Evolutionary conservation across 768 basidiomycete genomes (phyloP).

Genomic region (Lentinula detonsa): DNA sequence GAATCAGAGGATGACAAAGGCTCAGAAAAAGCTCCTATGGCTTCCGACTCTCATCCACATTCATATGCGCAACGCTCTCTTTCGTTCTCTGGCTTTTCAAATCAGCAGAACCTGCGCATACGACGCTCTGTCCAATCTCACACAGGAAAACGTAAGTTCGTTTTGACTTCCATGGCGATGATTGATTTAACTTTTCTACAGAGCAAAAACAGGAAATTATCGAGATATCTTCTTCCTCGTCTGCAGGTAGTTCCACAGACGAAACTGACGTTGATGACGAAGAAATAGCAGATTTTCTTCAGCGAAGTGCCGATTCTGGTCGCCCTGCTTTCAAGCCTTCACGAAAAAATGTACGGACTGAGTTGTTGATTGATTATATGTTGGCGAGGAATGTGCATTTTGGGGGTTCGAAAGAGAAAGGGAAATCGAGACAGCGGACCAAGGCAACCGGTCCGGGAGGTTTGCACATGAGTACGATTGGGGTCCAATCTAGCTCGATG

Average conservation of each 20-base stretch:
- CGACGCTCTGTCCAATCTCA: not conserved
- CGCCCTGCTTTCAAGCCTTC: not conserved
- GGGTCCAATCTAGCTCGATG: not conserved
- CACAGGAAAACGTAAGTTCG: not conserved
- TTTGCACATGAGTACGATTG: not conserved
- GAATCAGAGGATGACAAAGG: not conserved
- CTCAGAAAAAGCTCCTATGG: not conserved
- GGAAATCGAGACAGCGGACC: not conserved
- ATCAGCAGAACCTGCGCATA: not conserved
- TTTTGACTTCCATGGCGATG: not conserved
- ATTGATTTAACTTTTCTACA: not conserved
- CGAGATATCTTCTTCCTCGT: not conserved
- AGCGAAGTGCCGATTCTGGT: not conserved
- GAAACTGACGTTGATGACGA: constrained; percentile 1
- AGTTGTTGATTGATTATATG: constrained; percentile 3
- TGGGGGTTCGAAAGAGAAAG: not conserved
- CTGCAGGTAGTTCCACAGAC: not conserved
- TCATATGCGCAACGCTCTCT: not conserved
- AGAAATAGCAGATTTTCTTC: not conserved
- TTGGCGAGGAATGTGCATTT: not conserved
- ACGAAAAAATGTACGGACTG: not conserved
- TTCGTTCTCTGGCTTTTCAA: not conserved
- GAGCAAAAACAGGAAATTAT: not conserved
- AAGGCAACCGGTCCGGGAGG: not conserved
- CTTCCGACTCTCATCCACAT: not conserved